These are phyloP conservation scores for Phaseolus lunatus DNA, from an alignment of 306 rosid genomes.

Conservation along the genomic window DNA sequence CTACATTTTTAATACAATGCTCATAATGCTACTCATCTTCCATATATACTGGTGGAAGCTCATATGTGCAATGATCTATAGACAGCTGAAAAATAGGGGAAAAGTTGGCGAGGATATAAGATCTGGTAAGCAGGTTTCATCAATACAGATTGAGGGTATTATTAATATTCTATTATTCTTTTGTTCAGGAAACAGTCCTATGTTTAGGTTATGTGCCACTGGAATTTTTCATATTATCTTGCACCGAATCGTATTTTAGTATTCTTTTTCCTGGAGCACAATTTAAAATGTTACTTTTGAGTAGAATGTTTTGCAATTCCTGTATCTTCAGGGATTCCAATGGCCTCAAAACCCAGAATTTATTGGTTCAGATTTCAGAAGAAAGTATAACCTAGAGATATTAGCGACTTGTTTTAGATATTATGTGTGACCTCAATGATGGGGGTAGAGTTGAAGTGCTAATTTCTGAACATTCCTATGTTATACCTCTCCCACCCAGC, in stretches of 20 bases:
- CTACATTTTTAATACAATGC: constrained; percentile 82
- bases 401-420: background rate
- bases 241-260: background rate
- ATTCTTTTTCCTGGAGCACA: constrained; percentile 12
- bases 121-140: constrained; percentile 71
- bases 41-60: constrained; percentile 99
- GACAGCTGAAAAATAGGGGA: constrained; percentile 90
- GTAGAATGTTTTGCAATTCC: constrained; percentile 4
- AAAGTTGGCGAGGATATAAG: constrained; percentile 98
- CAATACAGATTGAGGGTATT: constrained; percentile 3
- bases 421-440: constrained; percentile 30
- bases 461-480: background rate
- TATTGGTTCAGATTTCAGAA: background rate
- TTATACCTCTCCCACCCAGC: background rate
- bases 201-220: constrained; percentile 22
- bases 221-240: constrained; percentile 6
- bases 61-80: constrained; percentile 80
- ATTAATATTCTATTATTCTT: constrained; percentile 34
- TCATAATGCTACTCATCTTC: constrained; percentile 85
- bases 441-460: constrained; percentile 1
- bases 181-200: constrained; percentile 15
- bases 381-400: constrained; percentile 8
- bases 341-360: constrained; percentile 7
- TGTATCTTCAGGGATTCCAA: constrained; percentile 27
- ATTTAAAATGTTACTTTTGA: constrained; percentile 8